These are phyloP conservation scores for Globisporangium perplexum DNA, from an alignment of 352 stramenopile species.

Conservation along the genomic window DNA sequence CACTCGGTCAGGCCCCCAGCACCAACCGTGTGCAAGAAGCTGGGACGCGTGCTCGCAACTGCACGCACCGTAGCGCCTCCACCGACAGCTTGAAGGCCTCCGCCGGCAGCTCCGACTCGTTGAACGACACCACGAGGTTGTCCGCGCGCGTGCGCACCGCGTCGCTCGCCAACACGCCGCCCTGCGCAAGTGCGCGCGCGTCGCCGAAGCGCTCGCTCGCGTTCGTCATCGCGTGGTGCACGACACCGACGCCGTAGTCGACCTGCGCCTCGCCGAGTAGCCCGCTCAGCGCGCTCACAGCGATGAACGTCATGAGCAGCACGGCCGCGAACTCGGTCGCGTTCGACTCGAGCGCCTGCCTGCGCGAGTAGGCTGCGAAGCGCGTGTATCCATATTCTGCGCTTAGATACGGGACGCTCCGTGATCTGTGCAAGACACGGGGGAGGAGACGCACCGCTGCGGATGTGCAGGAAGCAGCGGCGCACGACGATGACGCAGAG, in stretches of 20 bases:
- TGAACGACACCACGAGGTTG: conserved; percentile 62
- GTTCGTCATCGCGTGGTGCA: conserved; percentile 72
- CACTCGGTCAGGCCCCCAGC: too few species aligned
- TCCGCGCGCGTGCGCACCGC: conserved; percentile 42
- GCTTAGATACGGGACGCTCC: background rate
- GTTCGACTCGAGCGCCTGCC: conserved; percentile 37
- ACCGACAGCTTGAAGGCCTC: conserved; percentile 63
- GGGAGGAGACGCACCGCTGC: conserved; percentile 30
- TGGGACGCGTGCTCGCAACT: too few species aligned
- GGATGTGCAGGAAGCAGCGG: conserved; percentile 65
- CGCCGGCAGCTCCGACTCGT: conserved; percentile 54
- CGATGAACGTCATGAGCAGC: conserved; percentile 63
- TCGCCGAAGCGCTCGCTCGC: conserved; percentile 46
- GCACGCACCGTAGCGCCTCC: conserved; percentile 39
- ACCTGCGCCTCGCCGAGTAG: conserved; percentile 74
- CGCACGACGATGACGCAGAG: conserved; percentile 66
- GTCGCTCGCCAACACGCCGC: conserved; percentile 31
- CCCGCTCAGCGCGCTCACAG: conserved; percentile 61
- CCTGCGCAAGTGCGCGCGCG: conserved; percentile 24
- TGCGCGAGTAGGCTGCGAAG: conserved; percentile 32
- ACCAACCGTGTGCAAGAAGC: too few species aligned
- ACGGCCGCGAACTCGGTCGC: conserved; percentile 67
- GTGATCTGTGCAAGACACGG: background rate
- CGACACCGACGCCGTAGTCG: conserved; percentile 74
- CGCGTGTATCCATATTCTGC: background rate